These are phyloP conservation scores for Pestalotiopsis sp. DNA, from an alignment of 2,329 filamentous ascomycete genomes.

Conservation along the genomic window DNA sequence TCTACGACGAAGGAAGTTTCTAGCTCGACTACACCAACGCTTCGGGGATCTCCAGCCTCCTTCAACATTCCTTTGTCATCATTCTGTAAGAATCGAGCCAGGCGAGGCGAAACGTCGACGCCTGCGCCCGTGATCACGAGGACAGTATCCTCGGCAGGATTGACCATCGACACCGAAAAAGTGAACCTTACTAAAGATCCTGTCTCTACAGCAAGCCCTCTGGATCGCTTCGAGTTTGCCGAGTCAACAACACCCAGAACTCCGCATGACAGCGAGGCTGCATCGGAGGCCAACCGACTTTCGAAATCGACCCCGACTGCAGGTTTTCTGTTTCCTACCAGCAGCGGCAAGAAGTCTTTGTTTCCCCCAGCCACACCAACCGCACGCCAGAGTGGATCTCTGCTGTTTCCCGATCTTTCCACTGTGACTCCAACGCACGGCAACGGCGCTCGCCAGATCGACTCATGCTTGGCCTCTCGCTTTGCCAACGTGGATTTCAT, in stretches of 20 bases:
- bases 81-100: constrained; percentile 37
- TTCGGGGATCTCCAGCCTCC: constrained; percentile 34
- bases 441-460: constrained; percentile 72
- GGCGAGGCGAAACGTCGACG: constrained; percentile 33
- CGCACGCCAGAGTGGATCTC: constrained; percentile 57
- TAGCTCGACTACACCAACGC: constrained; percentile 33
- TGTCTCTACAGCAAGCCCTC: constrained; percentile 61
- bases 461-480: constrained; percentile 71
- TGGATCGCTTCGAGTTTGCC: constrained; percentile 56
- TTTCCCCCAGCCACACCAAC: constrained; percentile 84
- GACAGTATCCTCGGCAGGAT: constrained; percentile 24
- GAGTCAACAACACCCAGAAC: constrained; percentile 68
- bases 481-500: constrained; percentile 82
- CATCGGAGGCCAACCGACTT: constrained; percentile 79
- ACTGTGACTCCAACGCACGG: constrained; percentile 73
- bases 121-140: constrained; percentile 36
- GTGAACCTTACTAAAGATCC: constrained; percentile 55
- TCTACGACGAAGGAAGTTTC: constrained; percentile 19
- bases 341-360: constrained; percentile 34
- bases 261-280: constrained; percentile 73
- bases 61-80: constrained; percentile 40
- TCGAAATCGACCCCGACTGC: constrained; percentile 72
- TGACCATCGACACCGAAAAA: constrained; percentile 33
- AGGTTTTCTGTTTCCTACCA: constrained; percentile 39
- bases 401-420: constrained; percentile 58